Evolutionary conservation across 2,329 filamentous ascomycete species (phyloP).

Genomic region (Bipolaris gigantea): DNA sequence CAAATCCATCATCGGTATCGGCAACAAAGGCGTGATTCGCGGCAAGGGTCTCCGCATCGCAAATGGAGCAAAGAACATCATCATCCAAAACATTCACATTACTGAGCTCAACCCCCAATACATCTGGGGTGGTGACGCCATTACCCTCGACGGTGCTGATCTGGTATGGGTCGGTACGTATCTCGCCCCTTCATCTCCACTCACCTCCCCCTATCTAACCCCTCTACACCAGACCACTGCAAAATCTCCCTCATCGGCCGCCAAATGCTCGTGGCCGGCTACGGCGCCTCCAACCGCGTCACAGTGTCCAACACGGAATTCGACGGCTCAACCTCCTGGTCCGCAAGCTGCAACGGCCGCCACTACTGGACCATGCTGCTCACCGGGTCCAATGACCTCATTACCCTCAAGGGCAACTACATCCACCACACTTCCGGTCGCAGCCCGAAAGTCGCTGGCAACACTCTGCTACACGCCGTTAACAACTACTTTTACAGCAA

Average conservation of each 20-base stretch:
- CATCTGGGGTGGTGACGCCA: constrained; percentile 43
- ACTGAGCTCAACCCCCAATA: constrained; percentile 45
- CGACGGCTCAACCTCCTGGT: constrained; percentile 58
- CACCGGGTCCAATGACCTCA: constrained; percentile 56
- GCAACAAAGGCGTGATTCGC: constrained; percentile 57
- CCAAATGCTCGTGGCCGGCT: constrained; percentile 63
- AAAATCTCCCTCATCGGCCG: constrained; percentile 61
- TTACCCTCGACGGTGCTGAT: constrained; percentile 36
- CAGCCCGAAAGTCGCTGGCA: constrained; percentile 58
- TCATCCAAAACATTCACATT: constrained; percentile 51
- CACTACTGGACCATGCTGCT: constrained; percentile 64
- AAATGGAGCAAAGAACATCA: constrained; percentile 55
- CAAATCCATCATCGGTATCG: constrained; percentile 61
- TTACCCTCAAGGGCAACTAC: constrained; percentile 65
- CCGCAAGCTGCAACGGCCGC: constrained; percentile 60
- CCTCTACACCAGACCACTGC: constrained; percentile 23
- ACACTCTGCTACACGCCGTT: constrained; percentile 62
- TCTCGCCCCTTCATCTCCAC: neutral
- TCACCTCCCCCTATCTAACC: neutral
- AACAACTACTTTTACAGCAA: constrained; percentile 65
- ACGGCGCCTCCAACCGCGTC: constrained; percentile 56
- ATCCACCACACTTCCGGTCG: constrained; percentile 62
- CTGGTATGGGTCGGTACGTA: constrained; percentile 10
- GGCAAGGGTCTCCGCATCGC: constrained; percentile 57
- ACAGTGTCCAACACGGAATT: constrained; percentile 64